A percentile compares a stretch with the other conserved stretches of the same genome.
phyloP scores from a whole-genome alignment of 176 grass and related monocot species.

The Oropetium thomaeum region DNA sequence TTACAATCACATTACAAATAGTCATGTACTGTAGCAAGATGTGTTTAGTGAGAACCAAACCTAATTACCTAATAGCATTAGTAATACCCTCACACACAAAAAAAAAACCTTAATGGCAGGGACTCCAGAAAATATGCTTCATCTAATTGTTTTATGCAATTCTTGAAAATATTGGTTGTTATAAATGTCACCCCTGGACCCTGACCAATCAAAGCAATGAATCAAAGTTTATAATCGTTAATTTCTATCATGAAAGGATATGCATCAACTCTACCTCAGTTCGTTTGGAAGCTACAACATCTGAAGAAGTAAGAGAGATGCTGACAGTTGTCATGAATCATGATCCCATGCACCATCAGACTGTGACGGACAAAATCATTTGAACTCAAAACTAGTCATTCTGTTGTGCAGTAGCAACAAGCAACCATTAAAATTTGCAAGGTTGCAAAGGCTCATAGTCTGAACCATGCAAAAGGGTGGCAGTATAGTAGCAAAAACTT shows the following conservation, averaged over 20 bases:
- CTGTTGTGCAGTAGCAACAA: constrained; percentile 25
- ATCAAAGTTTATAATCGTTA: constrained; percentile 36
- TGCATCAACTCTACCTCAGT: constrained; percentile 45
- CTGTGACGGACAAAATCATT: constrained; percentile 35
- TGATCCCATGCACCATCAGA: constrained; percentile 47
- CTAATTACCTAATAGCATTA: neutral
- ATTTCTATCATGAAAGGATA: constrained; percentile 38
- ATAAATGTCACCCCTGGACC: neutral
- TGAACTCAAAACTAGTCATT: constrained; percentile 51
- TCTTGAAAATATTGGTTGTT: neutral
- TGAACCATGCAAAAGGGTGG: constrained; percentile 17
- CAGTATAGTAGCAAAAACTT: constrained; percentile 29
- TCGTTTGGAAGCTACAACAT: constrained; percentile 36
- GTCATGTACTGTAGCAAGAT: neutral
- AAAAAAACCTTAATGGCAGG: neutral
- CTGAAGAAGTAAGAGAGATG: constrained; percentile 45
- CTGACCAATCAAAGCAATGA: constrained; percentile 17
- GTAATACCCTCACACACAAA: neutral
- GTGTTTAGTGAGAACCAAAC: constrained; percentile 2
- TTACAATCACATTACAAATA: constrained; percentile 2
- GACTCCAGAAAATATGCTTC: neutral
- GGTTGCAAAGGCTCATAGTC: neutral
- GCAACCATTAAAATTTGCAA: constrained; percentile 14
- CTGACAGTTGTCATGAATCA: constrained; percentile 48
- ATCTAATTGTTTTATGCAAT: neutral